Percentiles rank a stretch among this genome's conserved stretches.
phyloP scores from a whole-genome alignment of 306 rosid genomes.

The Quercus mongolica region DNA sequence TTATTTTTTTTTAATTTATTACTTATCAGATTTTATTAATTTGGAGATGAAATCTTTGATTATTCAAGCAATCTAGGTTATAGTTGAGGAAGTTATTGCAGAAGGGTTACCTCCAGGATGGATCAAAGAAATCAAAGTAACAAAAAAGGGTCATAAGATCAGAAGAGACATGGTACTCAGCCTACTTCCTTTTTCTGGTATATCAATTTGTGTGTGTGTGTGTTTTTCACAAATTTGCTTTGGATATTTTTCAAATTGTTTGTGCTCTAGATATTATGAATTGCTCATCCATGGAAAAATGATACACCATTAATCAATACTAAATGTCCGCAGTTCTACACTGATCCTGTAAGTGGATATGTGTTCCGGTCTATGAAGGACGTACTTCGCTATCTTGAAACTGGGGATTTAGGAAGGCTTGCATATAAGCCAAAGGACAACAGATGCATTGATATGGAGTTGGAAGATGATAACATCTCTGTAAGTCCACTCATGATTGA shows the following conservation, averaged over 20 bases:
- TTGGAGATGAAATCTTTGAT: constrained; percentile 33
- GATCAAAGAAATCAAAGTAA: constrained; percentile 51
- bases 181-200: constrained; percentile 7
- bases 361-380: constrained; percentile 55
- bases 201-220: neutral
- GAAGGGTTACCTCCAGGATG: constrained; percentile 65
- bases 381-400: constrained; percentile 43
- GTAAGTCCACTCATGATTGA: constrained; percentile 29
- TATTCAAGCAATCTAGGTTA: constrained; percentile 65
- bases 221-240: neutral
- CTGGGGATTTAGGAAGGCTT: constrained; percentile 44
- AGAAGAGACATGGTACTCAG: constrained; percentile 59
- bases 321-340: constrained; percentile 53
- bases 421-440: constrained; percentile 27
- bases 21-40: constrained; percentile 19
- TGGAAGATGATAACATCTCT: constrained; percentile 26
- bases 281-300: neutral
- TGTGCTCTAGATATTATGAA: neutral
- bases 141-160: constrained; percentile 27
- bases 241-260: neutral
- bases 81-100: constrained; percentile 48
- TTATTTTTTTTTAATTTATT: neutral
- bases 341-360: constrained; percentile 58
- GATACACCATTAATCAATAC: neutral
- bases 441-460: constrained; percentile 6